A percentile compares a stretch with the other conserved stretches of the same genome.
phyloP scores from a whole-genome alignment of 768 basidiomycete species.

The Boletus edulis region DNA sequence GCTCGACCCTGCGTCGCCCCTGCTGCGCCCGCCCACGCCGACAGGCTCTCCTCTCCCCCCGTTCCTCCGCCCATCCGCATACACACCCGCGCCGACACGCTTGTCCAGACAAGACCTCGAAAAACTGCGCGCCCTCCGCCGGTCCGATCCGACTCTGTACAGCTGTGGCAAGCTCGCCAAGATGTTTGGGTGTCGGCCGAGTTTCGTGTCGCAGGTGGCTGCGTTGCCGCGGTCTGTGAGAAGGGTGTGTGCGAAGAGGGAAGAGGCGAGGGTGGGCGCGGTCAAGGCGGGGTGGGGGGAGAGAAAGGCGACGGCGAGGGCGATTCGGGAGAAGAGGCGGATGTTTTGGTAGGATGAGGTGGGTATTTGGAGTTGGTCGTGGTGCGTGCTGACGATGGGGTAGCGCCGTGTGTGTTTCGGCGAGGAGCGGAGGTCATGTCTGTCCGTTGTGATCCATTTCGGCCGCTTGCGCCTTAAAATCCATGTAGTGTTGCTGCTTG shows the following conservation, averaged over 20 bases:
- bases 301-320: slow-evolving; percentile 55
- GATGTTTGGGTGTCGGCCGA: slow-evolving; percentile 70
- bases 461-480: too few species aligned
- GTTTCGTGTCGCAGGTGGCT: slow-evolving; percentile 65
- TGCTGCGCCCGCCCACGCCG: slow-evolving; percentile 45
- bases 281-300: slow-evolving; percentile 67
- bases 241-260: slow-evolving; percentile 39
- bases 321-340: slow-evolving; percentile 65
- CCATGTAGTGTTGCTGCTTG: too few species aligned
- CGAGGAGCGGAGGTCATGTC: neutral
- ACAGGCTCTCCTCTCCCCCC: slow-evolving; percentile 45
- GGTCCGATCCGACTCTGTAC: slow-evolving; percentile 53
- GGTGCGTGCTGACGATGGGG: too few species aligned
- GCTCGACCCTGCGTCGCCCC: slow-evolving; percentile 66
- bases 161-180: slow-evolving; percentile 67
- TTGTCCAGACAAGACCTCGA: slow-evolving; percentile 52
- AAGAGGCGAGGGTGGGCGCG: slow-evolving; percentile 47
- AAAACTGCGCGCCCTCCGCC: slow-evolving; percentile 58
- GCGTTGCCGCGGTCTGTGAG: slow-evolving; percentile 53
- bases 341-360: slow-evolving; percentile 58
- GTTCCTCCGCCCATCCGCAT: slow-evolving; percentile 41
- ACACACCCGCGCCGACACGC: slow-evolving; percentile 34
- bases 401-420: neutral
- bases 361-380: slow-evolving; percentile 8
- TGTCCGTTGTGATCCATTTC: neutral